phyloP scores from a whole-genome alignment of 768 basidiomycete genomes.

The Lactarius quietus region DNA sequence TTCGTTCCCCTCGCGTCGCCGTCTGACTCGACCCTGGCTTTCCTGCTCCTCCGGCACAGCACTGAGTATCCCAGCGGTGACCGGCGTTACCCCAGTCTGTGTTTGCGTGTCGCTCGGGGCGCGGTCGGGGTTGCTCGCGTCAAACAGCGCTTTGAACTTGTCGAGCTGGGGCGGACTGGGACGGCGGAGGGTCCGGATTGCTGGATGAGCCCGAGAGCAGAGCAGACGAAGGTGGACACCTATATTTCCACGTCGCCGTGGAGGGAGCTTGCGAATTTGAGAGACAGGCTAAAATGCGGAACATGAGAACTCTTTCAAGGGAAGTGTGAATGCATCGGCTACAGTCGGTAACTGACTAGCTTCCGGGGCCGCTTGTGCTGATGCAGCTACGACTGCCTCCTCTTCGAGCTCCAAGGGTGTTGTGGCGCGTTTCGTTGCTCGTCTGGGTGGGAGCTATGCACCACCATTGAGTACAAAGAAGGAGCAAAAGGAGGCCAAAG shows the following conservation, averaged over 20 bases:
- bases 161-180: constrained; percentile 21
- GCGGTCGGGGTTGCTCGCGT: constrained; percentile 26
- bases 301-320: not conserved
- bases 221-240: constrained; percentile 5
- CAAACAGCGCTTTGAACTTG: constrained; percentile 25
- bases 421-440: not conserved
- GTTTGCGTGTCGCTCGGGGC: constrained; percentile 5
- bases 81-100: constrained; percentile 4
- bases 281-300: constrained; percentile 14
- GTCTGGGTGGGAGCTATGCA: constrained; percentile 20
- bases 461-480: not conserved
- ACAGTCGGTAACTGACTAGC: constrained; percentile 19
- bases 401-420: not conserved
- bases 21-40: not conserved
- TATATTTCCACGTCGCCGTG: constrained; percentile 18
- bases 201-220: not conserved
- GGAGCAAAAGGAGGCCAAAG: no score
- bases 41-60: constrained; percentile 18
- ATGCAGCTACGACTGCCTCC: not conserved
- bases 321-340: not conserved
- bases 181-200: not conserved
- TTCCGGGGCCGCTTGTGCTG: not conserved
- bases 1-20: constrained; percentile 9
- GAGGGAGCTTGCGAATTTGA: constrained; percentile 15
- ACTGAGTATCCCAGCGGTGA: not conserved